Evolutionary conservation across 2,329 filamentous ascomycete species (phyloP).

Genomic region (Colletotrichum chlorophyti): DNA sequence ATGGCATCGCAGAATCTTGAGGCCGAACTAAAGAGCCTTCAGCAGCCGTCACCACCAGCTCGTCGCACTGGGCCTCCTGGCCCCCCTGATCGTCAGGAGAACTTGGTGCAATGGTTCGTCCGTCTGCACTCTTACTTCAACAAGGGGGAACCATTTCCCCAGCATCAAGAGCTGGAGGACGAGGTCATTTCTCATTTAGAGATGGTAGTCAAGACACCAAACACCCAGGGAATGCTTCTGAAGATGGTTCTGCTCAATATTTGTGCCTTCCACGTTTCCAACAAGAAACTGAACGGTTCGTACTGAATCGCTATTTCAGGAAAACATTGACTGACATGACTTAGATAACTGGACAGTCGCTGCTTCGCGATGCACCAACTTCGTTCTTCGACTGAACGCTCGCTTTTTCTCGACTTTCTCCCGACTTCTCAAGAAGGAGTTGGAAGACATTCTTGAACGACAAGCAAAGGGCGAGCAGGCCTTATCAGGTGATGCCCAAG

Average conservation of each 20-base stretch:
- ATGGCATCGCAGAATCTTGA: slow-evolving; percentile 79
- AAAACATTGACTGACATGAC: not conserved
- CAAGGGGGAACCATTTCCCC: slow-evolving; percentile 75
- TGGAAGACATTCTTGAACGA: slow-evolving; percentile 57
- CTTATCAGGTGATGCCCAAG: slow-evolving; percentile 26
- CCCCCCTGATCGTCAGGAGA: slow-evolving; percentile 63
- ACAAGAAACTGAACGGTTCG: slow-evolving; percentile 59
- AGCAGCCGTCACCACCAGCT: slow-evolving; percentile 43
- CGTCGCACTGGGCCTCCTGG: slow-evolving; percentile 46
- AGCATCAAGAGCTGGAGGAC: slow-evolving; percentile 81
- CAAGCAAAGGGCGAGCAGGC: slow-evolving; percentile 40
- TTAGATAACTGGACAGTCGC: slow-evolving; percentile 54
- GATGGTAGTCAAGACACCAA: slow-evolving; percentile 73
- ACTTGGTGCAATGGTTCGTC: slow-evolving; percentile 82
- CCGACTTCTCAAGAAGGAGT: slow-evolving; percentile 72
- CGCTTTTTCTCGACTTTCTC: slow-evolving; percentile 78
- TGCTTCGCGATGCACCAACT: slow-evolving; percentile 61
- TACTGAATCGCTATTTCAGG: slow-evolving; percentile 7
- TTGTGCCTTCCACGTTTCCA: slow-evolving; percentile 78
- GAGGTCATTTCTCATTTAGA: slow-evolving; percentile 83
- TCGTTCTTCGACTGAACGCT: slow-evolving; percentile 78
- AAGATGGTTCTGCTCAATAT: slow-evolving; percentile 89
- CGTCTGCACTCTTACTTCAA: slow-evolving; percentile 86
- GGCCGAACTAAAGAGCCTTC: slow-evolving; percentile 72
- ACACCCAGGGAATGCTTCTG: slow-evolving; percentile 69